Evolutionary conservation across 768 basidiomycete species (phyloP), one percentile per base, ranked within the genome.

Genomic region (Lentinula lateritia): DNA sequence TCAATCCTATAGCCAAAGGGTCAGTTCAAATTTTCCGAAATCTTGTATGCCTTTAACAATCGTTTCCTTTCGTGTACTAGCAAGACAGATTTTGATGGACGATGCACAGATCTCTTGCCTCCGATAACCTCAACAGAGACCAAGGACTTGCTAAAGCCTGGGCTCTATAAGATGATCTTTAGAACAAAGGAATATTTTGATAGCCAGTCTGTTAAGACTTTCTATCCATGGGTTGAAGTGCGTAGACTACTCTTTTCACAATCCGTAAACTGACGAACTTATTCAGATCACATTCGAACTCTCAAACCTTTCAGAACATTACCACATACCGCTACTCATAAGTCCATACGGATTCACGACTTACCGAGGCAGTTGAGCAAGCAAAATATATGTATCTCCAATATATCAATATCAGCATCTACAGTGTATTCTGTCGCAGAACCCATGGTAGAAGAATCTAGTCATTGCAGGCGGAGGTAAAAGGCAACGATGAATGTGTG

Each of bases 181-280:
- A 83, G 86, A 70, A 92, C 90, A 1, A 87, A 88, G 64, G 82
- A 85, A 8, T 95, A 95, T 73, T 95, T 95, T 69, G 84, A 88
- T 41, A 73, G 66, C 28, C 82, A 80, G 0, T 80, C 77, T 16
- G 79, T 85, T 50, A 77, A 83, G 61, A 89, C 88, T 6, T 96
- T 97, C 69, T 96, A 94, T 75, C 95, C 95, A 3, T 88, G 87
- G 81, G 88, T 96, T 6, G 94, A 97, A 82, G 94, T 93, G 66
- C 60, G 78, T 66, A 6, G 35, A 13, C 4, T 12, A 34, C 48
- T 53, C 35, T 34, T n/a, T 18, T 43, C 46, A 36, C 43, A 6
- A n/a, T 34, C 50, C 23, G 48, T 46, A 7, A 52, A 5, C 41
- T 15, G 10, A 59, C 16, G 4, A 46, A 54, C n/a, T 63, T 68